phyloP scores from a whole-genome alignment of 2,329 filamentous ascomycete species.

The Colletotrichum tropicale region DNA sequence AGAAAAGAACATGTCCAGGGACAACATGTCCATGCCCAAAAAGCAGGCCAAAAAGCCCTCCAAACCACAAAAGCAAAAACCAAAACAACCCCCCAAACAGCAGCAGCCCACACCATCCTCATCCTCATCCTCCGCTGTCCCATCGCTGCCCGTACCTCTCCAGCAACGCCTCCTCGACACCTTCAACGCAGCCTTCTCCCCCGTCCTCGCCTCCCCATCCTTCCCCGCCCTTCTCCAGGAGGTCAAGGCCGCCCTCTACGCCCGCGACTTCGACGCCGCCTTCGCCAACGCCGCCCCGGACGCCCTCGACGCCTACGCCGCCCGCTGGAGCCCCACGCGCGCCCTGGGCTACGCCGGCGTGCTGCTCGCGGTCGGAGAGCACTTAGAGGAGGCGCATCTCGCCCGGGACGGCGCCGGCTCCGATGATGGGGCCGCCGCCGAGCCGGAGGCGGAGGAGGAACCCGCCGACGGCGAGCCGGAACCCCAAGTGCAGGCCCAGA shows the following conservation, averaged over 20 bases:
- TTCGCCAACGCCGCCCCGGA: slow-evolving; percentile 64
- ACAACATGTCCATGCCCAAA: slow-evolving; percentile 3
- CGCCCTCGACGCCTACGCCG: slow-evolving; percentile 81
- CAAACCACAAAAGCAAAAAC: background rate
- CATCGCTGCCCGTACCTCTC: background rate
- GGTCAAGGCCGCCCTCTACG: slow-evolving; percentile 85
- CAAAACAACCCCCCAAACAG: background rate
- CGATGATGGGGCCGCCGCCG: background rate
- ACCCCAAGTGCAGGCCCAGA: background rate
- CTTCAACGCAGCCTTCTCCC: slow-evolving; percentile 70
- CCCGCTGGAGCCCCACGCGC: slow-evolving; percentile 88
- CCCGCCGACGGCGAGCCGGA: background rate
- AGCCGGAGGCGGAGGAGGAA: background rate
- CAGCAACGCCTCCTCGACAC: slow-evolving; percentile 77
- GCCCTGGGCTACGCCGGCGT: slow-evolving; percentile 78
- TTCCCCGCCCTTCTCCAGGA: slow-evolving; percentile 71
- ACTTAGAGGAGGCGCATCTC: slow-evolving; percentile 30
- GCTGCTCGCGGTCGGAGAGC: slow-evolving; percentile 42
- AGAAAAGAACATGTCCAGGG: background rate
- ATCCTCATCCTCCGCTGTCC: background rate
- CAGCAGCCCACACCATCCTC: background rate
- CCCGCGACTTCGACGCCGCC: slow-evolving; percentile 80
- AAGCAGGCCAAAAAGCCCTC: background rate
- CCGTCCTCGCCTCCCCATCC: slow-evolving; percentile 47
- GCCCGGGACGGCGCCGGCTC: background rate